A percentile compares a stretch with the other conserved stretches of the same genome.
Evolutionary conservation across 2,329 filamentous ascomycete species (phyloP).

Genomic region (Colletotrichum sp.): DNA sequence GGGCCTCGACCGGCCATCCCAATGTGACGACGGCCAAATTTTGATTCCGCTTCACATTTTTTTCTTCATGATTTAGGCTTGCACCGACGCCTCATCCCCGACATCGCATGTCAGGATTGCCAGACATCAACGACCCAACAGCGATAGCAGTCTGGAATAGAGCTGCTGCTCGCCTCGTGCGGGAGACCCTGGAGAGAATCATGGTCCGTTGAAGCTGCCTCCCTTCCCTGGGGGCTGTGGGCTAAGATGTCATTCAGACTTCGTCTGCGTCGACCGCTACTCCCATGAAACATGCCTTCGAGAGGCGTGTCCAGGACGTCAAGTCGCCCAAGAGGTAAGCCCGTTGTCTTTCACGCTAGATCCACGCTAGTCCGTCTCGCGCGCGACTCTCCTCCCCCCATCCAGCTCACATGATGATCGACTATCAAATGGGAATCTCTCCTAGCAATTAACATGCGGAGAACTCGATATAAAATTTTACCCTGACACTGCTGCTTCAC

Average conservation of each 20-base stretch:
- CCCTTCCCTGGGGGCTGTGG: not conserved
- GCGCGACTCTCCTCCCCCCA: conserved; percentile 7
- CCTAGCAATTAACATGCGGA: conserved; percentile 92
- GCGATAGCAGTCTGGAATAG: conserved; percentile 24
- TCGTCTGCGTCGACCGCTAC: conserved; percentile 78
- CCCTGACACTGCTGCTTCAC: conserved; percentile 48
- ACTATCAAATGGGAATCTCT: conserved; percentile 99
- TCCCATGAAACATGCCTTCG: conserved; percentile 75
- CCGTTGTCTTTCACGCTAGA: conserved; percentile 9
- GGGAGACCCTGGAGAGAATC: conserved; percentile 24
- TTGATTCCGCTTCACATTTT: not conserved
- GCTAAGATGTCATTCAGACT: conserved; percentile 49
- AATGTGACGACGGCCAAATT: conserved; percentile 16
- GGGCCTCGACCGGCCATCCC: conserved; percentile 4
- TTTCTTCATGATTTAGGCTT: conserved; percentile 14
- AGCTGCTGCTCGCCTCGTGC: conserved; percentile 22
- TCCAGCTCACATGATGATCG: conserved; percentile 72
- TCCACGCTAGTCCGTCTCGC: conserved; percentile 2
- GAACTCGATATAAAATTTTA: conserved; percentile 79
- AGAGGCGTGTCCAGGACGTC: conserved; percentile 81
- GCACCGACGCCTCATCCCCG: not conserved
- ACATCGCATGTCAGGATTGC: conserved; percentile 28
- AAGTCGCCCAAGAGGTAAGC: conserved; percentile 91
- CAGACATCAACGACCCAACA: conserved; percentile 21
- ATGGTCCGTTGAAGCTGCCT: conserved; percentile 22